These are phyloP conservation scores for Ophiostoma sp. DNA, from an alignment of 2,329 filamentous ascomycete genomes.

Conservation along the genomic window DNA sequence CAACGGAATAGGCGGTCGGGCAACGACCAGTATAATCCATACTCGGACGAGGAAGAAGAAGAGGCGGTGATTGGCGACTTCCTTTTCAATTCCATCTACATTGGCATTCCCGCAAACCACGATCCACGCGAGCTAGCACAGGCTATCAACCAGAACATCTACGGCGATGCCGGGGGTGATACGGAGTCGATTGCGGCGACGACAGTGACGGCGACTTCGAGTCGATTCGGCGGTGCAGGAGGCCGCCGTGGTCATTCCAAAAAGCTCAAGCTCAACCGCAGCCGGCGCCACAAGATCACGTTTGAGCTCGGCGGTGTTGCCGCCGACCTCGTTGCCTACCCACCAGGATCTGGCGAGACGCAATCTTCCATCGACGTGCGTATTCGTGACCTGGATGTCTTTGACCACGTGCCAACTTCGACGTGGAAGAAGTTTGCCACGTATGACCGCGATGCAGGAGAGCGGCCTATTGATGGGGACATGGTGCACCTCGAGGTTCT, in stretches of 20 bases:
- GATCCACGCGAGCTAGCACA: constrained; percentile 76
- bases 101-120: constrained; percentile 79
- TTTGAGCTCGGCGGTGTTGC: constrained; percentile 84
- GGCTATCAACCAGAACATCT: constrained; percentile 81
- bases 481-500: constrained; percentile 89
- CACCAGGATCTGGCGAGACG: constrained; percentile 70
- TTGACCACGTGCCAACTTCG: constrained; percentile 88
- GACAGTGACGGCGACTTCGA: constrained; percentile 53
- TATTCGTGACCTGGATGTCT: constrained; percentile 78
- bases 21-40: constrained; percentile 38
- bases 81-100: constrained; percentile 98
- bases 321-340: constrained; percentile 75
- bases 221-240: constrained; percentile 42
- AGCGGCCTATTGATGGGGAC: constrained; percentile 75
- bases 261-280: constrained; percentile 72
- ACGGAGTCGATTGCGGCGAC: constrained; percentile 70
- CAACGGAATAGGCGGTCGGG: constrained; percentile 51
- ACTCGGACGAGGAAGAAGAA: constrained; percentile 64
- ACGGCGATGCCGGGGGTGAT: constrained; percentile 72
- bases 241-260: constrained; percentile 28
- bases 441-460: constrained; percentile 81
- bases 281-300: constrained; percentile 88
- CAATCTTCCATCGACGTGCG: constrained; percentile 82
- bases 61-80: constrained; percentile 89
- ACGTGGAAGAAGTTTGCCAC: constrained; percentile 98